These are phyloP conservation scores for Curvularia eragrostidis DNA, from an alignment of 2,329 filamentous ascomycete species.

Conservation along the genomic window DNA sequence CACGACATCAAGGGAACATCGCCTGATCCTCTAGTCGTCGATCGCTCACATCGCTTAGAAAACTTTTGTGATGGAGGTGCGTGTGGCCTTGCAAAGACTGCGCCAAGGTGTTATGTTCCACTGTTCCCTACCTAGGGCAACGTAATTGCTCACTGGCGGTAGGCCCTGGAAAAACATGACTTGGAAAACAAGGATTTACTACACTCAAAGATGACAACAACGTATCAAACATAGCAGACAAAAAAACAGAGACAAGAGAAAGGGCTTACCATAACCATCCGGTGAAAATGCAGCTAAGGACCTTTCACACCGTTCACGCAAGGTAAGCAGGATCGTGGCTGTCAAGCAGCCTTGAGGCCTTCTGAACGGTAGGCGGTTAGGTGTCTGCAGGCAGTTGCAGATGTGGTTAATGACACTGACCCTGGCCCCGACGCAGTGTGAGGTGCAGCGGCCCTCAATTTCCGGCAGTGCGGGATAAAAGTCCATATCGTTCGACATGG, in stretches of 20 bases:
- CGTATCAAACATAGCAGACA: constrained; percentile 1
- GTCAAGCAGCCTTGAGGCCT: constrained; percentile 17
- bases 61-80: constrained; percentile 3
- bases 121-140: not conserved
- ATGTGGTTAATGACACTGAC: constrained; percentile 9
- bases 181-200: not conserved
- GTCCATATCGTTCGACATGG: constrained; percentile 6
- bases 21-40: constrained; percentile 17
- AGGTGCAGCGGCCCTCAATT: constrained; percentile 12
- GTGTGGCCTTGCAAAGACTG: constrained; percentile 2
- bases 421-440: constrained; percentile 7
- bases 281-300: constrained; percentile 23
- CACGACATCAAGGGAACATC: constrained; percentile 35
- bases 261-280: constrained; percentile 22
- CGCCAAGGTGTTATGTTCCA: not conserved
- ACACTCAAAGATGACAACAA: not conserved
- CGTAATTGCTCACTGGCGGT: not conserved
- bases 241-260: constrained; percentile 15
- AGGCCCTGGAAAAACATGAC: not conserved
- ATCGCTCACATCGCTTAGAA: constrained; percentile 19
- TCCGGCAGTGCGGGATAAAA: constrained; percentile 17
- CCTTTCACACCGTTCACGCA: constrained; percentile 32
- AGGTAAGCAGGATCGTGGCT: constrained; percentile 18
- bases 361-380: constrained; percentile 16
- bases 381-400: constrained; percentile 16